Evolutionary conservation across 305 asterid genomes (phyloP).

Genomic region (Fraxinus velutina): DNA sequence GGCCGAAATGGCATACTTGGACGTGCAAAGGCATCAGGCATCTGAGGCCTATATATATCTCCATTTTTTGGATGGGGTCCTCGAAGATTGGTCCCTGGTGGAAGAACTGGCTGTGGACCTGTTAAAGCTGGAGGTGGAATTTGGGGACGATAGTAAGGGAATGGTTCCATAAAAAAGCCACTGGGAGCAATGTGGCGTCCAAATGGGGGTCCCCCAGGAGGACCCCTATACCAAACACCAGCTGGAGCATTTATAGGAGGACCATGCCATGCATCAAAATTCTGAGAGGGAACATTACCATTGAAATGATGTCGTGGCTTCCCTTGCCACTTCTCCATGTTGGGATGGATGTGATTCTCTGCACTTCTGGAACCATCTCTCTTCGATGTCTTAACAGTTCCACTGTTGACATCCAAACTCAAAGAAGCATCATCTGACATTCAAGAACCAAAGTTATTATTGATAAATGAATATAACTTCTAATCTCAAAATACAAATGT

Average conservation of each 20-base stretch:
- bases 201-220: conserved; percentile 70
- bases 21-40: conserved; percentile 68
- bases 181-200: conserved; percentile 70
- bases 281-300: conserved; percentile 64
- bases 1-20: conserved; percentile 86
- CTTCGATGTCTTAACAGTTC: conserved; percentile 55
- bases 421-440: conserved; percentile 19
- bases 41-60: conserved; percentile 73
- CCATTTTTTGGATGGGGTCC: conserved; percentile 86
- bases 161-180: conserved; percentile 78
- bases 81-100: conserved; percentile 65
- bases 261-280: conserved; percentile 80
- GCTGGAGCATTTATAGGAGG: conserved; percentile 70
- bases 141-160: conserved; percentile 74
- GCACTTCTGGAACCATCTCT: conserved; percentile 48
- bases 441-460: conserved; percentile 17
- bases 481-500: conserved; percentile 15
- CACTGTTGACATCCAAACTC: conserved; percentile 54
- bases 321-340: conserved; percentile 72
- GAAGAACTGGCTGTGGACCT: conserved; percentile 62
- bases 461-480: background rate
- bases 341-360: conserved; percentile 55
- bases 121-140: conserved; percentile 64
- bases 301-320: conserved; percentile 63
- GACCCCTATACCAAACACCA: conserved; percentile 86